Evolutionary conservation across 768 basidiomycete species (phyloP), one percentile per base, ranked within the genome.

Genomic region (Cyclocybe cylindracea): DNA sequence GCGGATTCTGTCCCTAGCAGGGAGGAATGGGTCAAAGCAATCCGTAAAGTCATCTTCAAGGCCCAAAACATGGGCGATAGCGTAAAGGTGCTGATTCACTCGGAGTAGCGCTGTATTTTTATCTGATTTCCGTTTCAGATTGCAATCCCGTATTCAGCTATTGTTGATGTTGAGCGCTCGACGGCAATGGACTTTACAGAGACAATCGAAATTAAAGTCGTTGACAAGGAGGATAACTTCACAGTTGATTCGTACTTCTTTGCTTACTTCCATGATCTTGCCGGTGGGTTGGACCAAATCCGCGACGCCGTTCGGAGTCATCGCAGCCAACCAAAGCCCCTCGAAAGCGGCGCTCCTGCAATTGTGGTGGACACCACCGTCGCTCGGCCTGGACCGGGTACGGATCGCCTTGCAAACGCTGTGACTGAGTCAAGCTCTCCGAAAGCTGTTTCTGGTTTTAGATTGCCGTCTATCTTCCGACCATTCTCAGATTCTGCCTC

Each of bases 11-110:
- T 85, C 7, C 86, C 90, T 2, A 92, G 87, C 64, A 81, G 91
- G 42, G 87, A 94, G 42, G 94, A 96, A 70, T 99, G 96, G 96
- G 87, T 98, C 42, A 98, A 97, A 67, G 87, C 92, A 7, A 86
- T 99, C 54, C 83, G 87, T 51, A 96, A 90, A 69, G 88, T 94
- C 48, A 94, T 98, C 48, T 95, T 98, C 75, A 93, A 94, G 66
- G 87, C 89, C 11, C 95, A 98, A 73, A 97, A 98, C 67, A 88
- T 88, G 79, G 96, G 97, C 2, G 94, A 98, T 62, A 90, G 84
- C 60, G 94, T 98, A 58, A 98, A 98, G 80, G 91, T 89, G 57
- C 24, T 68, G 60, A 13, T 10, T 40, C 29, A 32, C 37, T 18
- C 19, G 31, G 14, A 18, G 52, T 46, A 34, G 33, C 24, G 24